A percentile compares a stretch with the other conserved stretches of the same genome.
phyloP scores from a whole-genome alignment of 1,284 basidiomycete species.

The Schizophyllum amplum region DNA sequence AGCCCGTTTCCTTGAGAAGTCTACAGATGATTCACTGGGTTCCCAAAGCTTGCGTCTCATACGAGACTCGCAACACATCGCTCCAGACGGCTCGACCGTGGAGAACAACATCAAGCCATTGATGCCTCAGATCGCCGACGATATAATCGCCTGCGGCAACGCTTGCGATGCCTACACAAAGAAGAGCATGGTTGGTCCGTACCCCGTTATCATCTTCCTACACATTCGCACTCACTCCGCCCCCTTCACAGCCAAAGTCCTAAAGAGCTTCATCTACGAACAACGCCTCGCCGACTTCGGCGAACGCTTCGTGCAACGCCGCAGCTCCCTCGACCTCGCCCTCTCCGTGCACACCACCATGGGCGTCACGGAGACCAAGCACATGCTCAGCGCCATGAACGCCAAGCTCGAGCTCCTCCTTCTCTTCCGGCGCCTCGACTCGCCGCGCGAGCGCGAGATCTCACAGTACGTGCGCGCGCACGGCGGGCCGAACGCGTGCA shows the following conservation, averaged over 20 bases:
- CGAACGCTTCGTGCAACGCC: slow-evolving; percentile 23
- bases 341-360: slow-evolving; percentile 26
- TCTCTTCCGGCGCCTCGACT: slow-evolving; percentile 19
- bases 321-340: slow-evolving; percentile 23
- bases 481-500: slow-evolving; percentile 19
- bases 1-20: neutral
- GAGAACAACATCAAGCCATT: slow-evolving; percentile 1
- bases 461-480: slow-evolving; percentile 18
- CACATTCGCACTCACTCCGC: neutral
- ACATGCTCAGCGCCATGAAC: neutral
- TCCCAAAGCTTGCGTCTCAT: neutral
- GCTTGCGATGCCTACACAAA: slow-evolving; percentile 21
- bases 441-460: slow-evolving; percentile 22
- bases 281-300: slow-evolving; percentile 24
- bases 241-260: slow-evolving; percentile 24
- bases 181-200: slow-evolving; percentile 19
- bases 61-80: neutral
- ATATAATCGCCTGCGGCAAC: slow-evolving; percentile 20
- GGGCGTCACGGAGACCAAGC: slow-evolving; percentile 2
- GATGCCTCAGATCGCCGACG: slow-evolving; percentile 17
- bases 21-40: neutral
- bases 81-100: neutral
- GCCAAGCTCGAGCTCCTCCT: slow-evolving; percentile 12
- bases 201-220: neutral
- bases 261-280: slow-evolving; percentile 31